Base-by-base conservation (phyloP, 140 eudicot species). In the Flaveria floridana region DNA sequence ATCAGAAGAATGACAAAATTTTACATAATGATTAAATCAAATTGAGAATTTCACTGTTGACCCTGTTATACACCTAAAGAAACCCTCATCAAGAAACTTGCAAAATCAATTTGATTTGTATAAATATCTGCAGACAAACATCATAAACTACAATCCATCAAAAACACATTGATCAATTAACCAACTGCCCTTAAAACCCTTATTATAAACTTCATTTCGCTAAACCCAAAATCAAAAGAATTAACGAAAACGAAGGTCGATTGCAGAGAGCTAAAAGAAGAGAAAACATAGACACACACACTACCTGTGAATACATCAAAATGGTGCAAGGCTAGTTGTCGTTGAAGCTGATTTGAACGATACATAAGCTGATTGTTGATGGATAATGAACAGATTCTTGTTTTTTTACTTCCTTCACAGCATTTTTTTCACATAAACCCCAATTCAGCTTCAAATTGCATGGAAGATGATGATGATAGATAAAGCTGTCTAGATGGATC, bases 401-500 rank as follows among this genome's bases (percentile, higher is more conserved):
- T 68, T 68, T 68, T 72, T 62, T 79, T 64, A 62, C 78, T 61
- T 78, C 30, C 12, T 71, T 71, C 48, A 6, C 73, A 61, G 7
- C 39, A 56, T 68, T 37, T 68, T 68, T 23, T 76, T 16, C 57
- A 72, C 8, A 23, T 16, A 63, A 63, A 72, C 64, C 16, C 19
- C 19, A 65, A 72, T 79, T 65, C 82, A 72, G 41, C 82, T 64
- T 78, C 9, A 23, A 72, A 15, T 47, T 48, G 68, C 62, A 70
- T 34, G 41, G 41, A 34, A 0, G 8, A 34, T 71, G 77, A 20
- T 71, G 76, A 44, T 19, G 77, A 63, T 16, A 56, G 81, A 80
- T 80, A 80, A 67, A 80, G 77, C 68, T 75, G 74, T 61, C 46
- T 79, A 16, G 83, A 63, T 69, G 73, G 63, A 80, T 75, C 81